Base-by-base conservation (phyloP, 139 green algal genomes). In the Tetraselmis striata region DNA sequence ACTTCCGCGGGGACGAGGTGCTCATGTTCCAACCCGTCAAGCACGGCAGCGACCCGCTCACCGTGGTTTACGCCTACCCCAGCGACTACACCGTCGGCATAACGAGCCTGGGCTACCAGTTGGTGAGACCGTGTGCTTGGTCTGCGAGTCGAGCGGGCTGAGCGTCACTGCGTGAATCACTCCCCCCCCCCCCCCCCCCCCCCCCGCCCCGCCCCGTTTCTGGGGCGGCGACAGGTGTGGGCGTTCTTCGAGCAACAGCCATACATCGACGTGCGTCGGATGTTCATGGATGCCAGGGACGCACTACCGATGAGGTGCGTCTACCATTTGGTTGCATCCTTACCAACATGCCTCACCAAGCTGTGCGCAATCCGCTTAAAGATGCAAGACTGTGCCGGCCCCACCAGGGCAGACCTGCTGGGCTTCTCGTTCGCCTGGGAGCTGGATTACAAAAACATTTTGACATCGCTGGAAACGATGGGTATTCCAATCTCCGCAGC, bases 391-490 rank as follows among this genome's bases (percentile, higher is more conserved):
- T n/a, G n/a, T n/a, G n/a, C n/a, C n/a, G n/a, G n/a, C n/a, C n/a
- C n/a, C n/a, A n/a, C 28, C 25, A 1, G 1, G 31, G 1, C 74
- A 11, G 84, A 88, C 82, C 83, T 88, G 29, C 77, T 88, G 32
- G 88, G 88, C 24, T 92, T 92, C 83, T 89, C 80, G 27, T 90
- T 92, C 75, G 84, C 88, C 28, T 92, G 88, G 88, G 88, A 92
- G 77, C 76, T 92, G 25, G 88, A 92, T 75, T 92, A 92, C 76
- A 75, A 32, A 28, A 90, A 92, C 78, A 32, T 92, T 5, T 32
- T 92, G 28, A 58, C 31, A 31, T 76, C 83, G 80, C 82, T 92
- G 18, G 87, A 92, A 59, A 45, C 67, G 59, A 31, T 89, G 32
- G 80, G 77, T n/a, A 59, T 91, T 23, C 84, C 87, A 1, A 45